A percentile compares a stretch with the other conserved stretches of the same genome.
phyloP scores from a whole-genome alignment of 345 rosid species.

The Heritiera fomes region DNA sequence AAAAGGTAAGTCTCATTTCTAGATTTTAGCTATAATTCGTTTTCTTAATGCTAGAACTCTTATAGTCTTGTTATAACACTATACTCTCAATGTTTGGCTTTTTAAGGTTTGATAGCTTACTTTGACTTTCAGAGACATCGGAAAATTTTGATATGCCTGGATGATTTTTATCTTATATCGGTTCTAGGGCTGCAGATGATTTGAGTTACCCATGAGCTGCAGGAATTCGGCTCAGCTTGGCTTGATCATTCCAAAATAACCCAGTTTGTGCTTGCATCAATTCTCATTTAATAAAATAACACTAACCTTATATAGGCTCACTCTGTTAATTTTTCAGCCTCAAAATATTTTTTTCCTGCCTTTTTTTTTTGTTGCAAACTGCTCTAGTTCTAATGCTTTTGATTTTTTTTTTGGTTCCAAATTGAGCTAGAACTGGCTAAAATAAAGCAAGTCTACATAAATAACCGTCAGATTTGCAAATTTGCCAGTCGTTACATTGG shows the following conservation, averaged over 20 bases:
- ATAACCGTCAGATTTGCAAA: neutral
- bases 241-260: neutral
- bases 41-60: neutral
- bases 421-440: neutral
- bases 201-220: neutral
- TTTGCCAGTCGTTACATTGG: neutral
- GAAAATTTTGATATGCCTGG: neutral
- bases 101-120: neutral
- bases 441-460: neutral
- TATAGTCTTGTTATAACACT: neutral
- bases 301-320: neutral
- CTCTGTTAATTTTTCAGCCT: neutral
- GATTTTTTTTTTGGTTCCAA: no score
- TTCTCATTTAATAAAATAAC: slow-evolving; percentile 15
- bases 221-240: neutral
- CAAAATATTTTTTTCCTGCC: neutral
- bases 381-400: neutral
- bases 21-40: no score
- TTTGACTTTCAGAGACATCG: neutral
- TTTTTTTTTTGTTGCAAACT: neutral
- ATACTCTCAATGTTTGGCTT: neutral
- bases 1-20: neutral
- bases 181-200: neutral
- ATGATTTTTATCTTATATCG: neutral
- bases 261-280: neutral